Evolutionary conservation across 495 filamentous ascomycete species (phyloP), one percentile per base, ranked within the genome.

Genomic region (Penicillium argentinense): DNA sequence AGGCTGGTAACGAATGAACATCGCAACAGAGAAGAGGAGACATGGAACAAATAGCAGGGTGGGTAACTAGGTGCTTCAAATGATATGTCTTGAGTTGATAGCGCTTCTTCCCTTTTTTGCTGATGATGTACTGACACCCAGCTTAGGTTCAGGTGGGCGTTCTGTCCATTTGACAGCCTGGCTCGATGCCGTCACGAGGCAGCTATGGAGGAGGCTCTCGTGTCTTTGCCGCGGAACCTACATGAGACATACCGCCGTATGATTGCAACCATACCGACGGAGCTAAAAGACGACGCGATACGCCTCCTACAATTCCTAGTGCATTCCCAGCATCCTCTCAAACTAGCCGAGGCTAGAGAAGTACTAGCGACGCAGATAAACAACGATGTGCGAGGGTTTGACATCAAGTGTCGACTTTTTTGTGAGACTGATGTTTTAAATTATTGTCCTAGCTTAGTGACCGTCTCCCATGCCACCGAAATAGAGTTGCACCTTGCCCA

Each of bases 61-160:
- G n/a, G n/a, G n/a, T n/a, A n/a, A n/a, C n/a, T n/a, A n/a, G n/a
- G n/a, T n/a, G n/a, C n/a, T n/a, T n/a, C n/a, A n/a, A n/a, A n/a
- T n/a, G n/a, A n/a, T n/a, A n/a, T n/a, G n/a, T n/a, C n/a, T n/a
- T n/a, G n/a, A n/a, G n/a, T n/a, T n/a, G n/a, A n/a, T n/a, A n/a
- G n/a, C n/a, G n/a, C n/a, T n/a, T n/a, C n/a, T n/a, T n/a, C n/a
- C n/a, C n/a, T n/a, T n/a, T n/a, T n/a, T n/a, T 50, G 7, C 5
- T 49, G 32, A 52, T 39, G 9, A 38, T 12, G 28, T 49, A 3
- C 46, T 61, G n/a, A 38, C 33, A 18, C 19, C 29, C 4, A 39
- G 11, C 9, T 33, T 43, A 76, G 70, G 68, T 74, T 76, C 34
- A 64, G 69, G 38, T 73, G 64, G 65, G 66, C 54, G 2, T 59